Conservation (phyloP, 78 protist species). For the Mantamonas sphyraenae region DNA sequence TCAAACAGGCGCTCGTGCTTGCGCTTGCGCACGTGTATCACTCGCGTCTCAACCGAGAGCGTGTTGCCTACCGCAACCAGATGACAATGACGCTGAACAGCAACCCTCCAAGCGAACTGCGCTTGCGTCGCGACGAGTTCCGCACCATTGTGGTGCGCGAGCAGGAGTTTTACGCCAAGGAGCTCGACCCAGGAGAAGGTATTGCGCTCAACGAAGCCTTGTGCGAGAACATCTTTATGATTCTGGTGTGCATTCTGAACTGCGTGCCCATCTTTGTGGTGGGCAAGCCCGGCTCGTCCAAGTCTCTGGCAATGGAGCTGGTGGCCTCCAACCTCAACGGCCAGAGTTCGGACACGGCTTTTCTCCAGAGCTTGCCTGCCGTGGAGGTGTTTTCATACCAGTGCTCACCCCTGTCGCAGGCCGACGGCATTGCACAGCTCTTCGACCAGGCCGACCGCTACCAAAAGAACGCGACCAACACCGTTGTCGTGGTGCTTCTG, state of each 20-base stretch:
- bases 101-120: no score
- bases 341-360: neutral
- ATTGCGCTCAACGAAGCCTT: conserved; percentile 51
- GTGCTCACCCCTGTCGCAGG: conserved; percentile 26
- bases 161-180: neutral
- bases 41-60: neutral
- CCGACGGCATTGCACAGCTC: conserved; percentile 30
- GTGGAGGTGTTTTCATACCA: conserved; percentile 41
- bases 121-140: neutral
- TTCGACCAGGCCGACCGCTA: conserved; percentile 24
- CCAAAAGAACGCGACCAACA: neutral
- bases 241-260: conserved; percentile 33
- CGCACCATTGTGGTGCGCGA: neutral
- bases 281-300: conserved; percentile 47
- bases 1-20: neutral
- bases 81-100: neutral
- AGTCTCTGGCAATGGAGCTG: conserved; percentile 48
- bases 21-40: neutral
- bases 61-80: neutral
- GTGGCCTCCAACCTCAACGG: conserved; percentile 24
- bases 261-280: conserved; percentile 43
- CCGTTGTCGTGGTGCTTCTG: conserved; percentile 32
- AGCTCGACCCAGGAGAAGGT: conserved; percentile 12
- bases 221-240: conserved; percentile 52
- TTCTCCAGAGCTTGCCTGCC: conserved; percentile 9